These are phyloP conservation scores for Cercophora samala DNA, from an alignment of 495 filamentous ascomycete species.

Conservation along the genomic window DNA sequence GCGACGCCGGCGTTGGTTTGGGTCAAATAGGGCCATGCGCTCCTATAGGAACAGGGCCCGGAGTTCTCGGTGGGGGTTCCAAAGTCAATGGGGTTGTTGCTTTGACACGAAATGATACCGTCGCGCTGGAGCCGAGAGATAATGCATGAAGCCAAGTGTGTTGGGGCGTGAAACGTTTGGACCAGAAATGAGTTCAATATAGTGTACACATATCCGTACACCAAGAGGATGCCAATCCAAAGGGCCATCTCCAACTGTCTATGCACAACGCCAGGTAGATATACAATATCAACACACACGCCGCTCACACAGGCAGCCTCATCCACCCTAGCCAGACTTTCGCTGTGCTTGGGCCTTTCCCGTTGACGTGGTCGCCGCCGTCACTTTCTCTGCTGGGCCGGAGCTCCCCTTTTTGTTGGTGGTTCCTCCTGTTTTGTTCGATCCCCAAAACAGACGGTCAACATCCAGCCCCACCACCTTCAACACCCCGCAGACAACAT, in stretches of 20 bases:
- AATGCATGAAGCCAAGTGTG: neutral
- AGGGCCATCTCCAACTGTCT: neutral
- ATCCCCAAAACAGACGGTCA: constrained; percentile 6
- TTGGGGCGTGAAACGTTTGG: neutral
- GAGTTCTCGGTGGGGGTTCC: neutral
- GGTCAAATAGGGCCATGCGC: neutral
- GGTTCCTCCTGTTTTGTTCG: neutral
- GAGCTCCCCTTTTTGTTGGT: no score
- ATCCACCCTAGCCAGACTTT: neutral
- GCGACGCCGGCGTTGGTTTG: neutral
- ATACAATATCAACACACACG: neutral
- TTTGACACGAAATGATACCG: neutral
- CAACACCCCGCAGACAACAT: constrained; percentile 23
- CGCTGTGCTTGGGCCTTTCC: neutral
- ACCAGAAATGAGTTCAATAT: neutral
- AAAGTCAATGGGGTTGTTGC: neutral
- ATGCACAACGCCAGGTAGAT: neutral
- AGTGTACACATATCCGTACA: neutral
- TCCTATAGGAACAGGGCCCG: neutral
- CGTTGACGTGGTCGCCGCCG: neutral
- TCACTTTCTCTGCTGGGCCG: neutral
- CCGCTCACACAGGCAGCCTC: neutral
- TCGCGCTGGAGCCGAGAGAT: neutral
- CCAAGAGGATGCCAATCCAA: neutral
- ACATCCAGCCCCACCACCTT: constrained; percentile 26